These are phyloP conservation scores for Fusarium sp. DNA, from an alignment of 2,329 filamentous ascomycete genomes.

Conservation along the genomic window DNA sequence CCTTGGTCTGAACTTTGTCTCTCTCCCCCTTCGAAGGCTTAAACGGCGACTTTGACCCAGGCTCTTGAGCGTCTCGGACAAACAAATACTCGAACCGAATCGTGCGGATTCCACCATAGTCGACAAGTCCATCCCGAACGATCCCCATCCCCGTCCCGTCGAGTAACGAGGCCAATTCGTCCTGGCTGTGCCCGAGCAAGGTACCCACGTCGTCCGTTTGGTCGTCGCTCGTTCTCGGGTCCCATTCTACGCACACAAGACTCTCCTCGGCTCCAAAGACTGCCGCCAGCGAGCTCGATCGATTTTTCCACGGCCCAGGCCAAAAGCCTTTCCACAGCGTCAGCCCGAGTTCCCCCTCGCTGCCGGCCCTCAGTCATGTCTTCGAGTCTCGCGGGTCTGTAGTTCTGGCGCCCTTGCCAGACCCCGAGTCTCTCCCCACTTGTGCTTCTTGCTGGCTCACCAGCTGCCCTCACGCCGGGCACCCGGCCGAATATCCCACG, in stretches of 20 bases:
- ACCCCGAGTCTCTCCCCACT: slow-evolving; percentile 49
- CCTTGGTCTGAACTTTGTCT: slow-evolving; percentile 42
- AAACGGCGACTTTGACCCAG: slow-evolving; percentile 34
- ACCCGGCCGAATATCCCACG: slow-evolving; percentile 23
- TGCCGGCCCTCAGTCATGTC: slow-evolving; percentile 58
- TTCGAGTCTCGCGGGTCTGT: slow-evolving; percentile 56
- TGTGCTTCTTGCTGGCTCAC: slow-evolving; percentile 35
- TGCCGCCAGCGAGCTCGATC: slow-evolving; percentile 7
- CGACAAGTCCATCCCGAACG: neutral
- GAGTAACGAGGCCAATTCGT: slow-evolving; percentile 16
- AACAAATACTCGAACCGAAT: slow-evolving; percentile 8
- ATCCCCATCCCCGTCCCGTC: slow-evolving; percentile 8
- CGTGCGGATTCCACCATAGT: neutral
- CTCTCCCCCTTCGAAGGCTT: slow-evolving; percentile 39
- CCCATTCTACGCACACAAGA: slow-evolving; percentile 12
- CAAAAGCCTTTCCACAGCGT: slow-evolving; percentile 30
- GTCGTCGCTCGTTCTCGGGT: slow-evolving; percentile 31
- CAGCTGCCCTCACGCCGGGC: slow-evolving; percentile 29
- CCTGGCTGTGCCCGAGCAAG: slow-evolving; percentile 16
- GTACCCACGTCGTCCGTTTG: slow-evolving; percentile 28
- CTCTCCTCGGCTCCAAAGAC: slow-evolving; percentile 20
- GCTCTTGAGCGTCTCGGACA: slow-evolving; percentile 19
- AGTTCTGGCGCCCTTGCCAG: slow-evolving; percentile 62
- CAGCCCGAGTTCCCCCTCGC: slow-evolving; percentile 44
- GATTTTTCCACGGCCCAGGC: slow-evolving; percentile 9